phyloP scores from a whole-genome alignment of 2,329 filamentous ascomycete species.

The Fusarium buxicola region DNA sequence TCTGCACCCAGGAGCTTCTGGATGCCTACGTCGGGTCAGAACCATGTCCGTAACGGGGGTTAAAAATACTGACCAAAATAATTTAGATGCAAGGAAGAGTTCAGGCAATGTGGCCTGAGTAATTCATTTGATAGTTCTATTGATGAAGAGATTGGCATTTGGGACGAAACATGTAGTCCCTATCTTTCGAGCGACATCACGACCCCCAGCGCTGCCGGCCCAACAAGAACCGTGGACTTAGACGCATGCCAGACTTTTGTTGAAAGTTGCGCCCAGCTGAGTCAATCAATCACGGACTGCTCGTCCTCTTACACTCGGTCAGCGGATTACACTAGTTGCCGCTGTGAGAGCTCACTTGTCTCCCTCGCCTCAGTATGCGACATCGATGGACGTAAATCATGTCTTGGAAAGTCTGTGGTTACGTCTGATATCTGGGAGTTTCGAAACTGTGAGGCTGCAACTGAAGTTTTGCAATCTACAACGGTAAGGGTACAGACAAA shows the following conservation, averaged over 20 bases:
- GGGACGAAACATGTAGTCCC: slow-evolving; percentile 18
- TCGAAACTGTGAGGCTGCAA: slow-evolving; percentile 17
- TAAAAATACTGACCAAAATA: not conserved
- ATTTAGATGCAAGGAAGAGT: slow-evolving; percentile 19
- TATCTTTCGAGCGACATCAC: slow-evolving; percentile 20
- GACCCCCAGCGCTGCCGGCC: slow-evolving; percentile 1
- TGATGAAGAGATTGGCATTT: slow-evolving; percentile 8
- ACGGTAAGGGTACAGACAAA: not conserved
- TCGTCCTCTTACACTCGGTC: slow-evolving; percentile 2
- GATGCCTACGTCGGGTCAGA: slow-evolving; percentile 21
- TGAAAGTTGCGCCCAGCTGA: slow-evolving; percentile 17
- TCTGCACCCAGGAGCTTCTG: slow-evolving; percentile 24
- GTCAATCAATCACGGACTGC: slow-evolving; percentile 9
- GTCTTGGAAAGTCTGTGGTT: not conserved
- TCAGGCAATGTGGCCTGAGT: slow-evolving; percentile 19
- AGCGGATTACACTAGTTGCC: slow-evolving; percentile 19
- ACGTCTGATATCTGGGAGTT: slow-evolving; percentile 21
- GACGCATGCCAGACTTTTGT: slow-evolving; percentile 8
- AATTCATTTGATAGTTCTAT: slow-evolving; percentile 15
- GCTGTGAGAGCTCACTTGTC: slow-evolving; percentile 11
- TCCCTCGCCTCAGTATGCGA: slow-evolving; percentile 20
- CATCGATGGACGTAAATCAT: slow-evolving; percentile 13
- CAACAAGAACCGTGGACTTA: slow-evolving; percentile 14
- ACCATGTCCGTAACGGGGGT: no score
- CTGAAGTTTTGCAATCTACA: not conserved